Conservation (phyloP, 345 rosid species). For the Linum trigynum region DNA sequence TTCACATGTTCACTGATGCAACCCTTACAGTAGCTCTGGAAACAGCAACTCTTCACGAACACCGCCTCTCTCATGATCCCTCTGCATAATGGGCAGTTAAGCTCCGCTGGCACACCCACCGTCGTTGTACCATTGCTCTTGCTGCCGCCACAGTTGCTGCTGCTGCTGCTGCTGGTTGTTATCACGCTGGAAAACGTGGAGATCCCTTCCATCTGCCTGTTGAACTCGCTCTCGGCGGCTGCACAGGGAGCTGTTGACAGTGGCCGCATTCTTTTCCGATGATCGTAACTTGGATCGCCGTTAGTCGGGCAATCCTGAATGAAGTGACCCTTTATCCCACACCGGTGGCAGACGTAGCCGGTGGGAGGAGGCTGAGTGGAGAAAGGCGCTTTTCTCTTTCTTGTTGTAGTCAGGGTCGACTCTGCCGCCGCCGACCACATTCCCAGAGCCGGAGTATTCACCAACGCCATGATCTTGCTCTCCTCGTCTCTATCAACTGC, state of each 20-base stretch:
- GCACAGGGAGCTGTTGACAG: neutral
- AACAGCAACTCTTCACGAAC: constrained; percentile 2
- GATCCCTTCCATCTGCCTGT: neutral
- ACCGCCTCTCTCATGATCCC: constrained; percentile 3
- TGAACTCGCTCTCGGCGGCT: neutral
- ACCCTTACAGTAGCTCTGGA: neutral
- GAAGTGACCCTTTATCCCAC: neutral
- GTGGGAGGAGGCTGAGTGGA: neutral
- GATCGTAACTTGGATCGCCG: constrained; percentile 3
- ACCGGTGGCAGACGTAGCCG: constrained; percentile 7
- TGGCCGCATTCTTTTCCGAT: neutral
- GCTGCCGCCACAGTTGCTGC: neutral
- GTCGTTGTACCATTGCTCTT: neutral
- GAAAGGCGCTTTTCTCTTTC: neutral
- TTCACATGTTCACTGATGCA: constrained; percentile 1
- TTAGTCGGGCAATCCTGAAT: constrained; percentile 3
- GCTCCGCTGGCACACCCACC: neutral
- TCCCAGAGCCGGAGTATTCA: constrained; percentile 1
- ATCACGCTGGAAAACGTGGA: neutral
- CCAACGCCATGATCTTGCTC: neutral
- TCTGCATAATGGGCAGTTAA: constrained; percentile 1
- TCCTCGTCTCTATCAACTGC: neutral
- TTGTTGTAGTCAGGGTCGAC: neutral
- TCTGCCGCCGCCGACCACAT: neutral
- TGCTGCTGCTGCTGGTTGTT: neutral